These are phyloP conservation scores for Trametes polyzona DNA, from an alignment of 1,284 basidiomycete species.

Conservation along the genomic window DNA sequence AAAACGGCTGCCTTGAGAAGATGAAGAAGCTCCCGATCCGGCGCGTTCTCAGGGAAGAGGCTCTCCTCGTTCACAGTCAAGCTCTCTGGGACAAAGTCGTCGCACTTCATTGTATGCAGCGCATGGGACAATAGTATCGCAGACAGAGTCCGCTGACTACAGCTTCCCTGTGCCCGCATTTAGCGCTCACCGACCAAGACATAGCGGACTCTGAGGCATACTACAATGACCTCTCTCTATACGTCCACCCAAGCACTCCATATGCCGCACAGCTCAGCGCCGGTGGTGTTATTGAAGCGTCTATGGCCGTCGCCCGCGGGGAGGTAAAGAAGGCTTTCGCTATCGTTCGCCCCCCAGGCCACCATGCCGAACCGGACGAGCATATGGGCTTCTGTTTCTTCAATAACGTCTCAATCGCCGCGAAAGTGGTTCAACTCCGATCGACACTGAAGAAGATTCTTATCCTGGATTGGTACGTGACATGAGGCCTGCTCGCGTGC, in stretches of 20 bases:
- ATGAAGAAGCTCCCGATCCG: slow-evolving; percentile 85
- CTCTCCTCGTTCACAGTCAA: slow-evolving; percentile 86
- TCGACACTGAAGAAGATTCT: slow-evolving; percentile 80
- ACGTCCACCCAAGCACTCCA: slow-evolving; percentile 88
- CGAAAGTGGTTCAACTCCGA: slow-evolving; percentile 75
- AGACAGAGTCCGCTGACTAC: too few relatives aligned
- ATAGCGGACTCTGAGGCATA: slow-evolving; percentile 75
- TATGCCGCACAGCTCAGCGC: slow-evolving; percentile 87
- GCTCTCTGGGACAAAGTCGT: slow-evolving; percentile 92
- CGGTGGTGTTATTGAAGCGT: slow-evolving; percentile 93
- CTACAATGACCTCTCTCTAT: slow-evolving; percentile 91
- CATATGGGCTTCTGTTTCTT: slow-evolving; percentile 99
- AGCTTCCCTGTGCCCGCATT: too few relatives aligned
- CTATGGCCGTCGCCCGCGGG: slow-evolving; percentile 83
- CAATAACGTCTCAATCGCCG: slow-evolving; percentile 97
- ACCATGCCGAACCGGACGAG: slow-evolving; percentile 97
- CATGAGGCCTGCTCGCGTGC: slow-evolving; percentile 1
- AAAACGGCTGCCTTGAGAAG: slow-evolving; percentile 62
- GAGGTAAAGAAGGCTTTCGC: slow-evolving; percentile 90
- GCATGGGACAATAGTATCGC: too few relatives aligned
- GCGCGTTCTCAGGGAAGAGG: slow-evolving; percentile 78
- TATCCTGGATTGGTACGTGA: slow-evolving; percentile 91
- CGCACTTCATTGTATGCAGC: slow-evolving; percentile 75
- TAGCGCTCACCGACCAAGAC: slow-evolving; percentile 76
- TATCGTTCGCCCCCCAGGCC: slow-evolving; percentile 95